These are phyloP conservation scores for Volvox africanus DNA, from an alignment of 139 green algal species.

Conservation along the genomic window DNA sequence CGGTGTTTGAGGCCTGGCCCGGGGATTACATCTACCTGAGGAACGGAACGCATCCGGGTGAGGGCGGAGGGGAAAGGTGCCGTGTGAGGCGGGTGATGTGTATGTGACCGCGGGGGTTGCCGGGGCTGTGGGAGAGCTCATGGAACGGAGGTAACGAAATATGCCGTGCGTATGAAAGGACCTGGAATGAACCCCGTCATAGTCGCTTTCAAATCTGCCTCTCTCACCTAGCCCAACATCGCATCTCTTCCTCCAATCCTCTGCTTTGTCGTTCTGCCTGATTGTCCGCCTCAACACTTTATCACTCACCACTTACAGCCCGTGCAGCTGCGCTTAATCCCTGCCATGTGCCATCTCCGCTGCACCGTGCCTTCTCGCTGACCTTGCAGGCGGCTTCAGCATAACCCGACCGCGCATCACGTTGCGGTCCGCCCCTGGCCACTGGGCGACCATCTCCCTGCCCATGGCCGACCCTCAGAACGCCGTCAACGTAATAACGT, in stretches of 20 bases:
- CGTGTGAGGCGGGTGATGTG: not conserved
- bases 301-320: too few species aligned
- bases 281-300: too few species aligned
- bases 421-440: conserved; percentile 36
- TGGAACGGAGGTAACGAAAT: too few species aligned
- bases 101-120: not conserved
- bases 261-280: not conserved
- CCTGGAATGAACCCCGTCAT: too few species aligned
- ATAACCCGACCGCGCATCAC: conserved; percentile 36
- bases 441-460: conserved; percentile 38
- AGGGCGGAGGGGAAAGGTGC: not conserved
- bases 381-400: conserved; percentile 24
- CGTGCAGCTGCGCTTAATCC: too few species aligned
- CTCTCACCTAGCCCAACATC: too few species aligned
- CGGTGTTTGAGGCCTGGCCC: conserved; percentile 24
- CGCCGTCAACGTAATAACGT: conserved; percentile 44
- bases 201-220: too few species aligned
- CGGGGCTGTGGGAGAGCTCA: too few species aligned
- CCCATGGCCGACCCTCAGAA: conserved; percentile 22
- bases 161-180: too few species aligned
- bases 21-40: conserved; percentile 22
- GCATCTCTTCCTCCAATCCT: not conserved
- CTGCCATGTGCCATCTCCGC: too few species aligned
- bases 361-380: too few species aligned
- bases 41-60: conserved; percentile 43